Evolutionary conservation across 345 rosid genomes (phyloP).

Genomic region (Eutrema yunnanense): DNA sequence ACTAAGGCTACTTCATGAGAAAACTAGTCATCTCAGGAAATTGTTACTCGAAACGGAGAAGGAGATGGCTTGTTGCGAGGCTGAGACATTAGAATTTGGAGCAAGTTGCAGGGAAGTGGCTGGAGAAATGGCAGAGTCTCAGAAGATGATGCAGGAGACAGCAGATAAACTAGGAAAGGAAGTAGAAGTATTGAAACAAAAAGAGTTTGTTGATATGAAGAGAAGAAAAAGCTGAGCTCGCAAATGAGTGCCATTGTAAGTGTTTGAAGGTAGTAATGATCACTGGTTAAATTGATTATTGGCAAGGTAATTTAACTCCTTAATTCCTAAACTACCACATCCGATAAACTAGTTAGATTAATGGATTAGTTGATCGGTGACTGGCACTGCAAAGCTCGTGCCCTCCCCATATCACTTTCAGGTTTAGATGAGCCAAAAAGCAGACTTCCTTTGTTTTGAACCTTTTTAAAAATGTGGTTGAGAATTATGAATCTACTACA

Average conservation of each 20-base stretch:
- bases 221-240: not conserved
- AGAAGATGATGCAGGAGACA: conserved; percentile 27
- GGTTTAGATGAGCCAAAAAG: conserved; percentile 17
- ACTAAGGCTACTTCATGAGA: conserved; percentile 20
- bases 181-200: conserved; percentile 14
- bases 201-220: conserved; percentile 7
- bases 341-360: not conserved
- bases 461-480: not conserved
- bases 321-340: not conserved
- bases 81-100: conserved; percentile 30
- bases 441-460: not conserved
- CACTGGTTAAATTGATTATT: not conserved
- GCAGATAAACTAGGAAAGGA: conserved; percentile 12
- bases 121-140: conserved; percentile 20
- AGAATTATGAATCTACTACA: not conserved
- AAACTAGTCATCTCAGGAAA: conserved; percentile 22
- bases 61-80: conserved; percentile 28
- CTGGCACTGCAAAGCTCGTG: conserved; percentile 9
- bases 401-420: conserved; percentile 1
- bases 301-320: not conserved
- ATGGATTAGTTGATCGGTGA: not conserved
- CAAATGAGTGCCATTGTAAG: not conserved
- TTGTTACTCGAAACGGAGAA: conserved; percentile 26
- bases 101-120: conserved; percentile 8
- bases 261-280: conserved; percentile 13